Evolutionary conservation across 805 yeast genomes (phyloP), one percentile per base, ranked within the genome.

Genomic region (Isabelozyma pseudorhagii): DNA sequence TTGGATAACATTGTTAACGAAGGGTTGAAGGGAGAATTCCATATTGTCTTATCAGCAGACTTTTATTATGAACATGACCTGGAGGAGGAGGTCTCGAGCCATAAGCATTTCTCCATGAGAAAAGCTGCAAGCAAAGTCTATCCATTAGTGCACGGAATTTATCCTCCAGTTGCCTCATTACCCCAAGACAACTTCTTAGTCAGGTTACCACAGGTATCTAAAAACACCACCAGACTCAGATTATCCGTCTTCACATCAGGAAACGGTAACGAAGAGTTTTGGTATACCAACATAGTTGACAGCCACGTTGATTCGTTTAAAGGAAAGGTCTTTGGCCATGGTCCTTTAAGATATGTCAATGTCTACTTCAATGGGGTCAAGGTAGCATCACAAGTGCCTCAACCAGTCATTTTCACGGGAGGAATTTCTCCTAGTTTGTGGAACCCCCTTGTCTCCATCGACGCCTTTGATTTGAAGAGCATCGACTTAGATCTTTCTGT

Each of bases 381-480:
- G 46, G 78, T 89, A 7, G 85, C 85, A 2, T 69, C 83, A 3
- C 79, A 78, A 28, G 71, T 83, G 25, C 96, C 96, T 2, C 82
- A 80, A 55, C 92, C 93, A 1, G 80, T 84, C 7, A 78, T 90
- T 13, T 90, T 77, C 68, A 83, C 96, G 1, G 96, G 96, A 6
- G 96, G 96, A 2, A 68, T 84, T 34, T 80, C 91, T 1, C 96
- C 97, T 1, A 75, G 85, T 4, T 68, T 89, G 44, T 90, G 97
- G 97, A 75, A 79, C 45, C 89, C 96, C 3, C 81, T 87, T 52
- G 96, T 89, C 6, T 84, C 89, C 2, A 75, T 79, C 15, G 78
- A 82, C 50, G 85, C 96, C 0, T 88, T 83, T 67, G 96, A 90
- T 62, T 70, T 89, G 29, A 83, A 82, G 14, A 77, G 85, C n/a